Conservation (phyloP, 371 early-diverging fungal genomes). For the Mortierella sp. region DNA sequence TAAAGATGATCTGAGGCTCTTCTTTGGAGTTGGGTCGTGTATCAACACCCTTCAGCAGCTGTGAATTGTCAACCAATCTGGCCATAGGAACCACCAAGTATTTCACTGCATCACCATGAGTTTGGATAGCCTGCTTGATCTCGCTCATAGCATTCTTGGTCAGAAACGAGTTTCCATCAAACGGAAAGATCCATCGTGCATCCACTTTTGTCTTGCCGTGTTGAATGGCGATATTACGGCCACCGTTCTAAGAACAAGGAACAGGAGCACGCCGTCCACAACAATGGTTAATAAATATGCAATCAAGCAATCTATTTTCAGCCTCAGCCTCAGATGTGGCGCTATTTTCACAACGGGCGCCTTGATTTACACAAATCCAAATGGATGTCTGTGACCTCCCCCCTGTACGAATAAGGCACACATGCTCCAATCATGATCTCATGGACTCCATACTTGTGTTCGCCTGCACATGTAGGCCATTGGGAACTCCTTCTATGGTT, state of each 20-base stretch:
- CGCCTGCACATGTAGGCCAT: too few relatives aligned
- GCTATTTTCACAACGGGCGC: neutral
- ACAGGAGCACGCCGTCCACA: neutral
- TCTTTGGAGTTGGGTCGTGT: slow-evolving; percentile 71
- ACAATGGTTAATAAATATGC: neutral
- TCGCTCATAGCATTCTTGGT: slow-evolving; percentile 69
- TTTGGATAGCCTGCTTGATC: slow-evolving; percentile 63
- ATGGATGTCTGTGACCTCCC: too few relatives aligned
- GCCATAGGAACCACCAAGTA: slow-evolving; percentile 80
- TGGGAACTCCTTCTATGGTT: too few relatives aligned
- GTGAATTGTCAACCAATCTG: slow-evolving; percentile 69
- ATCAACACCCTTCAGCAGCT: slow-evolving; percentile 63
- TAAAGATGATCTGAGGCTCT: slow-evolving; percentile 77
- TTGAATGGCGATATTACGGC: slow-evolving; percentile 69
- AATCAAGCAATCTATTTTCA: slow-evolving; percentile 9
- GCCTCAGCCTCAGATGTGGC: neutral
- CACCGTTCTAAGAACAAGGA: slow-evolving; percentile 65
- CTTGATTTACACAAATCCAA: too few relatives aligned
- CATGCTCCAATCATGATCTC: too few relatives aligned
- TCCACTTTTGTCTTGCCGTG: slow-evolving; percentile 66
- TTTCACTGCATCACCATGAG: slow-evolving; percentile 62
- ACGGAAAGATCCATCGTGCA: slow-evolving; percentile 75
- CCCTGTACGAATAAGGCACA: too few relatives aligned
- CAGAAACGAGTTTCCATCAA: slow-evolving; percentile 77
- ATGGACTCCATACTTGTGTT: too few relatives aligned